phyloP scores from a whole-genome alignment of 768 basidiomycete genomes.

The Cystobasidium ongulense region DNA sequence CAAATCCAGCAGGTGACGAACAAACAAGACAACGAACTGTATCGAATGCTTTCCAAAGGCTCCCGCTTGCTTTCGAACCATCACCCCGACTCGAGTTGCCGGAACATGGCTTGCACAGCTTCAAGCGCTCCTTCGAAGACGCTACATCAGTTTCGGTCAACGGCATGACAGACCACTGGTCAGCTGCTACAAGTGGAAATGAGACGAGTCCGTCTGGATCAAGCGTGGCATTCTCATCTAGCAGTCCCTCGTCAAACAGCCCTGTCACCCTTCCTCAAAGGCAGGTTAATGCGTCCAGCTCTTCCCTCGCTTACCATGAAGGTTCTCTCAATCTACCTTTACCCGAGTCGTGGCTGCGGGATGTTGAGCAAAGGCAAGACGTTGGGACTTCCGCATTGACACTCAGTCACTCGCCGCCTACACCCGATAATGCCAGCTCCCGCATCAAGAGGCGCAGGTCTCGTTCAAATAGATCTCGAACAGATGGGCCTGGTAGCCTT shows the following conservation, averaged over 20 bases:
- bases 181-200: neutral
- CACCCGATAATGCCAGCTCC: neutral
- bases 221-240: neutral
- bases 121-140: conserved; percentile 25
- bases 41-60: too few species aligned
- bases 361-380: neutral
- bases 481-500: neutral
- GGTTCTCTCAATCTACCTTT: neutral
- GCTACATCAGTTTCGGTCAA: neutral
- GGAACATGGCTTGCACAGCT: neutral
- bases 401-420: neutral
- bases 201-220: conserved; percentile 1
- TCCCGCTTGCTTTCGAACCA: neutral
- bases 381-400: neutral
- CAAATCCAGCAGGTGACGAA: neutral
- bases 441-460: conserved; percentile 2
- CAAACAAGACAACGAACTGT: too few species aligned
- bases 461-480: neutral
- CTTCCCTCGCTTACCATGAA: neutral
- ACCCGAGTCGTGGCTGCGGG: neutral
- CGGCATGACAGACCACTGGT: neutral
- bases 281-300: neutral
- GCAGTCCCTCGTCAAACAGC: neutral
- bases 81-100: conserved; percentile 8
- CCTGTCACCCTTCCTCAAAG: neutral